Percentiles rank a stretch among this genome's conserved stretches.
phyloP scores from a whole-genome alignment of 495 filamentous ascomycete species.

The Evansstolkia leycettana region DNA sequence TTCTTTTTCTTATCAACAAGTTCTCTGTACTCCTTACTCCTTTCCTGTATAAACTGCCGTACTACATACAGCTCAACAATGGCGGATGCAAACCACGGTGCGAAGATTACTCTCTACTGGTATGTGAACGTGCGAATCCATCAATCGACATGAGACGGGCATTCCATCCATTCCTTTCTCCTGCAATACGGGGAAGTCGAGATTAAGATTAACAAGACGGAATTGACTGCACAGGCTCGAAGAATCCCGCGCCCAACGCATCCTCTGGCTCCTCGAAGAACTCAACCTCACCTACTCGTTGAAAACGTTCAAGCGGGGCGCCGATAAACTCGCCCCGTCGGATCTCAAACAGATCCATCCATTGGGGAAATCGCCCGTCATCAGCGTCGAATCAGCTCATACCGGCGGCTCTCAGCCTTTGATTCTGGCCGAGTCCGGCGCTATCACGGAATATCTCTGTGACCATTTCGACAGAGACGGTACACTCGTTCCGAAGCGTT shows the following conservation, averaged over 20 bases:
- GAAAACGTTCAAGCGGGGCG: conserved; percentile 48
- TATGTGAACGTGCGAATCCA: conserved; percentile 31
- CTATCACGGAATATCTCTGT: conserved; percentile 68
- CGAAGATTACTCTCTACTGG: conserved; percentile 72
- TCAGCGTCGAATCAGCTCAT: conserved; percentile 40
- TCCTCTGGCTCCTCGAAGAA: conserved; percentile 84
- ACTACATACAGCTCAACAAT: conserved; percentile 10
- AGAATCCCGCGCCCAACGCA: conserved; percentile 68
- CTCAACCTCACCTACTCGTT: conserved; percentile 67
- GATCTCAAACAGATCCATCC: conserved; percentile 70
- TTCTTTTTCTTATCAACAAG: too few species aligned
- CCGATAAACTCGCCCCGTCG: conserved; percentile 47
- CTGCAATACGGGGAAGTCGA: too few species aligned
- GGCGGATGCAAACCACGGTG: conserved; percentile 25
- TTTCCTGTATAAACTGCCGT: too few species aligned
- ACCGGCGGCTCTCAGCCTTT: conserved; percentile 9
- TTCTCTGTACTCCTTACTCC: too few species aligned
- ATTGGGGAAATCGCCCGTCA: conserved; percentile 70
- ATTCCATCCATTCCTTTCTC: too few species aligned
- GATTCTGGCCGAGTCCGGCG: conserved; percentile 67
- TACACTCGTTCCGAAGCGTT: conserved; percentile 52
- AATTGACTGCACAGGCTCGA: conserved; percentile 44
- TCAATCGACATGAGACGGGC: too few species aligned
- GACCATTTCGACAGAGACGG: conserved; percentile 53
- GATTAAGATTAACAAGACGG: not conserved